These are phyloP conservation scores for Rhizophlyctis rosea DNA, from an alignment of 192 early-diverging fungal genomes.

Conservation along the genomic window DNA sequence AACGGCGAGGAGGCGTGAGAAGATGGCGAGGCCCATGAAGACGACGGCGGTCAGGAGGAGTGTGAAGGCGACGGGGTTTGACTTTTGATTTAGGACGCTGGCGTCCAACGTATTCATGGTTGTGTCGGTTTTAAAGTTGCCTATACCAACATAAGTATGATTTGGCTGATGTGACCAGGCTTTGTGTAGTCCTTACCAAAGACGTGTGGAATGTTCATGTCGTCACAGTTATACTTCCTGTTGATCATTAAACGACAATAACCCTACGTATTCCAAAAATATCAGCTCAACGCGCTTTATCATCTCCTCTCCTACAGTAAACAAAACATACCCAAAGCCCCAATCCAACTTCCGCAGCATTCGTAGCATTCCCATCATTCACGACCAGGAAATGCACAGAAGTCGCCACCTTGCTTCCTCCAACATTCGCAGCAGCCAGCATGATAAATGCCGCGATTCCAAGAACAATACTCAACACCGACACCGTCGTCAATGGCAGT, in stretches of 20 bases:
- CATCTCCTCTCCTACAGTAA: no score
- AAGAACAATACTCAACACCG: background rate
- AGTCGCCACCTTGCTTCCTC: background rate
- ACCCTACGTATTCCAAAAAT: no score
- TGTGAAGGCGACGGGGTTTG: background rate
- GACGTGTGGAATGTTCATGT: background rate
- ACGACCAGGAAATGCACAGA: background rate
- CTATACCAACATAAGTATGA: background rate
- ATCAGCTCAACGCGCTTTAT: no score
- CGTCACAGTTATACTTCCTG: background rate
- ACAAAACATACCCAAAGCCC: no score
- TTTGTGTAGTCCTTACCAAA: background rate
- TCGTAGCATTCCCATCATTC: background rate
- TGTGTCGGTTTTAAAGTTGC: slow-evolving; percentile 1
- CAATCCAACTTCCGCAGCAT: no score
- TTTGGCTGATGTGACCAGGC: no score
- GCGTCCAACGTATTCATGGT: background rate
- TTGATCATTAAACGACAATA: no score
- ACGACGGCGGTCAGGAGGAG: slow-evolving; percentile 4
- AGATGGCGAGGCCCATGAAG: slow-evolving; percentile 5
- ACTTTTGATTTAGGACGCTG: slow-evolving; percentile 7
- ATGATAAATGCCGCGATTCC: background rate
- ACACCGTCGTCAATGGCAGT: slow-evolving; percentile 4
- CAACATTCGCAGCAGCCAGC: background rate
- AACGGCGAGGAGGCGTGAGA: background rate